Percentiles rank a stretch among this genome's conserved stretches.
These are phyloP conservation scores for Artemisia tridentata DNA, from an alignment of 129 eudicot genomes.

Conservation along the genomic window DNA sequence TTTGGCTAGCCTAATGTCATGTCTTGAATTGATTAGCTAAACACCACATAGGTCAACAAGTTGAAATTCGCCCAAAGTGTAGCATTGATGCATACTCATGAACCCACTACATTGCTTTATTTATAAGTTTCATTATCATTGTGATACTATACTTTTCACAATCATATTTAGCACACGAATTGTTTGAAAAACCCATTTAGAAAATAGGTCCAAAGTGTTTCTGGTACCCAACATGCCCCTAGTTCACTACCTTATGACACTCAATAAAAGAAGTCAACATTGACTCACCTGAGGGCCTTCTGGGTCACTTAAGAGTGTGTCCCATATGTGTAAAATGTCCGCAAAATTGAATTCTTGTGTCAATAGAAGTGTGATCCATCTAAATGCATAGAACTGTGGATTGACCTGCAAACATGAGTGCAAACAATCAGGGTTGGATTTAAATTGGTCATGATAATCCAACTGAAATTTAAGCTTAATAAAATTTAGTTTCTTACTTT, in stretches of 20 bases:
- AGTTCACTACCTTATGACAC: no score
- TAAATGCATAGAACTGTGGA: slow-evolving; percentile 98
- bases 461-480: no score
- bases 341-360: slow-evolving; percentile 93
- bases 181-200: no score
- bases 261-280: not conserved
- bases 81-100: no score
- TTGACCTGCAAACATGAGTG: slow-evolving; percentile 59
- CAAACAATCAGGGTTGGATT: slow-evolving; percentile 16
- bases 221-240: no score
- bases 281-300: slow-evolving; percentile 92
- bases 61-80: no score
- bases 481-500: slow-evolving; percentile 45
- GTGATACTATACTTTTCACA: no score
- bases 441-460: not conserved
- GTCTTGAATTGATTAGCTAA: not conserved
- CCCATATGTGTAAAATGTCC: slow-evolving; percentile 88
- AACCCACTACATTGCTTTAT: no score
- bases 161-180: no score
- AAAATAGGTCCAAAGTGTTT: no score
- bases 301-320: slow-evolving; percentile 91
- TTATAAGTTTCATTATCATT: no score
- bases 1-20: not conserved
- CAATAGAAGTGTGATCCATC: slow-evolving; percentile 96
- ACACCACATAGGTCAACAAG: not conserved